phyloP scores from a whole-genome alignment of 2,329 filamentous ascomycete species.

The Magnaporthiopsis rhizophila region DNA sequence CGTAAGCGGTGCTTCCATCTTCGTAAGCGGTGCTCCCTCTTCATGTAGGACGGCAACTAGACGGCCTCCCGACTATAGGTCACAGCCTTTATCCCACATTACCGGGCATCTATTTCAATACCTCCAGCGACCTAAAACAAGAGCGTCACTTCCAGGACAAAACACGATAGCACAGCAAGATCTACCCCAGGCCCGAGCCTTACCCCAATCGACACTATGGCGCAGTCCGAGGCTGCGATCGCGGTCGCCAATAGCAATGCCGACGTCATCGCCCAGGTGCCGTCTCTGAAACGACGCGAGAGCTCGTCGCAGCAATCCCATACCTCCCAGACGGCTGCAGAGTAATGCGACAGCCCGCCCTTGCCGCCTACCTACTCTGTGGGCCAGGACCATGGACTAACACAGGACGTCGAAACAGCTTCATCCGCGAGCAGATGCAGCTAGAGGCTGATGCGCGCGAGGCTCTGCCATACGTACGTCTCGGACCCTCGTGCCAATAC shows the following conservation, averaged over 20 bases:
- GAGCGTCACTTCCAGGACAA: too few relatives aligned
- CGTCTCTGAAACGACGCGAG: conserved; percentile 35
- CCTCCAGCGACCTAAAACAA: too few relatives aligned
- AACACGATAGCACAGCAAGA: neutral
- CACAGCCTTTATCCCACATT: too few relatives aligned
- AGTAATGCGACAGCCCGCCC: conserved; percentile 35
- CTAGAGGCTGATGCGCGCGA: conserved; percentile 94
- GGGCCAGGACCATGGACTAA: conserved; percentile 6
- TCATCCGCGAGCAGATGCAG: conserved; percentile 80
- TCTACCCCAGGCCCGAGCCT: neutral
- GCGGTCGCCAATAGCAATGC: conserved; percentile 24
- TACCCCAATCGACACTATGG: conserved; percentile 5
- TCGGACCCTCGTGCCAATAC: neutral
- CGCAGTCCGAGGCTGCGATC: conserved; percentile 11
- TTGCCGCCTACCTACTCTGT: neutral
- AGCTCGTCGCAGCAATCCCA: conserved; percentile 56
- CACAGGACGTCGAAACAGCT: conserved; percentile 39
- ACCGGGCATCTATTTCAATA: too few relatives aligned
- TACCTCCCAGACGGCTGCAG: conserved; percentile 64
- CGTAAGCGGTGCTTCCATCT: neutral
- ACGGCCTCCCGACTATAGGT: too few relatives aligned
- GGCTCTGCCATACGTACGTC: conserved; percentile 77
- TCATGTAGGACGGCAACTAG: too few relatives aligned
- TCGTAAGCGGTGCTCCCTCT: too few relatives aligned
- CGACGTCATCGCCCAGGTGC: conserved; percentile 35